These are phyloP conservation scores for Meyerozyma carpophila DNA, from an alignment of 1,139 yeast genomes.

Conservation along the genomic window DNA sequence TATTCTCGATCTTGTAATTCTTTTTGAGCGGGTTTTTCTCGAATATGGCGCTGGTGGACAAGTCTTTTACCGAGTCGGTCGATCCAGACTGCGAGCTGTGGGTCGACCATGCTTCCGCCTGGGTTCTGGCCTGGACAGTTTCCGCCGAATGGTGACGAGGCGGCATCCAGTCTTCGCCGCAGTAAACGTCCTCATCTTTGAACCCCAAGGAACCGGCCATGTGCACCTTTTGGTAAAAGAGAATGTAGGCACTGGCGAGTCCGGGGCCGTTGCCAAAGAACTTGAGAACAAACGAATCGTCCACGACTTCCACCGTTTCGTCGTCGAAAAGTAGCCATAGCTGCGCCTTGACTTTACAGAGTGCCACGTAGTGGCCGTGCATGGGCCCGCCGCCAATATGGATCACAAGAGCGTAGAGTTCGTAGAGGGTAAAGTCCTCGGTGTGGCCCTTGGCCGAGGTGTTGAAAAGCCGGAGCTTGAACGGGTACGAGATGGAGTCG, in stretches of 20 bases:
- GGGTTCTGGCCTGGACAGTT: constrained; percentile 5
- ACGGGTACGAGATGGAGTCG: constrained; percentile 79
- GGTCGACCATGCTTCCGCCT: constrained; percentile 5
- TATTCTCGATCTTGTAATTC: background rate
- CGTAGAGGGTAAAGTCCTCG: constrained; percentile 54
- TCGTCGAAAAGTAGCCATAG: constrained; percentile 95
- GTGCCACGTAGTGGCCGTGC: constrained; percentile 91
- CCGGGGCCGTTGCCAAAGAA: constrained; percentile 90
- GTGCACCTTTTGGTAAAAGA: constrained; percentile 53
- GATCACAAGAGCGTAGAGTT: constrained; percentile 78
- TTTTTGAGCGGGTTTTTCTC: background rate
- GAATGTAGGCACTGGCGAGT: constrained; percentile 84
- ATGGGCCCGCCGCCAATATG: constrained; percentile 98
- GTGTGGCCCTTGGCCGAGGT: constrained; percentile 35
- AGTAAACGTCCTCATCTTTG: constrained; percentile 25
- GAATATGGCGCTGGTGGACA: background rate
- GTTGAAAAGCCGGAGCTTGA: constrained; percentile 66
- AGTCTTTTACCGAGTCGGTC: background rate
- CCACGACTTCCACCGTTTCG: constrained; percentile 87
- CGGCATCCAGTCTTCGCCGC: constrained; percentile 22
- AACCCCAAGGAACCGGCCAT: constrained; percentile 27
- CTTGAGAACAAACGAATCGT: constrained; percentile 74
- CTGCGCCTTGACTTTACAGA: constrained; percentile 71
- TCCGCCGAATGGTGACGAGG: constrained; percentile 8
- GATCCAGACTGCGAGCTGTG: background rate